Conservation (phyloP, 805 yeast species). For the Ogataea neopini region DNA sequence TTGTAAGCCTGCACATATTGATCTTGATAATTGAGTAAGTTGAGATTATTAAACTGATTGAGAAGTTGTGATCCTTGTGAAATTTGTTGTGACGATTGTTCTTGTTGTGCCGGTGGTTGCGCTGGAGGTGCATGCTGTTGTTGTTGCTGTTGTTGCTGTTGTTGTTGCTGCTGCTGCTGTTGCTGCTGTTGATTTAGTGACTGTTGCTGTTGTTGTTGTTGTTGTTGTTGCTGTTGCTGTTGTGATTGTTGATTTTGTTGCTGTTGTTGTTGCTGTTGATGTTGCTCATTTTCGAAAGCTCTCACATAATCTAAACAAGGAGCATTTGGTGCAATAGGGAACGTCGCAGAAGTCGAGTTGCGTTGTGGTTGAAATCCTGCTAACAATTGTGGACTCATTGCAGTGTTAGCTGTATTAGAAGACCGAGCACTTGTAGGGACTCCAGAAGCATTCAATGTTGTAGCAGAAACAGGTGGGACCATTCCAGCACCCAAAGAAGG, state of each 20-base stretch:
- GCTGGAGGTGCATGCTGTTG: slow-evolving; percentile 11
- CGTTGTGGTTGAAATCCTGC: slow-evolving; percentile 17
- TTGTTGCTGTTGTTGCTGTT: slow-evolving; percentile 8
- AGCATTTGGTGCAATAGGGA: slow-evolving; percentile 14
- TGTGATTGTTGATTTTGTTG: slow-evolving; percentile 12
- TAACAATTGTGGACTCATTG: slow-evolving; percentile 5
- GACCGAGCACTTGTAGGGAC: slow-evolving; percentile 2
- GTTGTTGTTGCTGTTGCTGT: slow-evolving; percentile 9
- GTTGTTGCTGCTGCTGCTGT: slow-evolving; percentile 11
- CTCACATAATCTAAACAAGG: slow-evolving; percentile 26
- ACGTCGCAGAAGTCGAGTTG: slow-evolving; percentile 16
- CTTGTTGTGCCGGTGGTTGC: slow-evolving; percentile 2
- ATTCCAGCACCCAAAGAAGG: slow-evolving; percentile 18
- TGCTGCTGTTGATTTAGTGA: slow-evolving; percentile 11
- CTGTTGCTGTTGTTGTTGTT: slow-evolving; percentile 13
- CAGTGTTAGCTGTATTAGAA: slow-evolving; percentile 1
- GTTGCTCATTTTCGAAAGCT: slow-evolving; percentile 23
- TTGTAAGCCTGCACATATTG: slow-evolving; percentile 28
- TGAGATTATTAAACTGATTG: slow-evolving; percentile 19
- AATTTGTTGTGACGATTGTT: slow-evolving; percentile 9
- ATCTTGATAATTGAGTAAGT: slow-evolving; percentile 24
- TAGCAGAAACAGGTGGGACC: slow-evolving; percentile 10
- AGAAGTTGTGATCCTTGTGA: slow-evolving; percentile 10
- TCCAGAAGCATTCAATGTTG: slow-evolving; percentile 6
- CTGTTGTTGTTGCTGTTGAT: slow-evolving; percentile 11